Evolutionary conservation across 1,139 yeast genomes (phyloP).

Genomic region (Suhomyces yuchorum): DNA sequence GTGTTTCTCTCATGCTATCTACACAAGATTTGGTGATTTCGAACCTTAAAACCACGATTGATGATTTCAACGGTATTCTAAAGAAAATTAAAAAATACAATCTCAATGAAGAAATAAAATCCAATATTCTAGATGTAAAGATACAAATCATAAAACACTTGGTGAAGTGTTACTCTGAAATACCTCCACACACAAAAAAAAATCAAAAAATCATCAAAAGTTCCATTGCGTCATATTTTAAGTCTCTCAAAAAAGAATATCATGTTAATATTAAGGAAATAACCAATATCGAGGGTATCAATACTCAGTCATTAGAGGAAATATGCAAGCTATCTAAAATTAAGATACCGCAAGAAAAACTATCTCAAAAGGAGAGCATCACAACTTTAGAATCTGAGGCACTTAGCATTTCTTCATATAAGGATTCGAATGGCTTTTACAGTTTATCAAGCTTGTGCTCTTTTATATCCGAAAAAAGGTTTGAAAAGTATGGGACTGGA

Average conservation of each 20-base stretch:
- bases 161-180: slow-evolving; percentile 5
- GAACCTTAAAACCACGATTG: slow-evolving; percentile 19
- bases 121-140: slow-evolving; percentile 1
- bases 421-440: slow-evolving; percentile 23
- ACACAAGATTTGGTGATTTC: slow-evolving; percentile 13
- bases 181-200: slow-evolving; percentile 1
- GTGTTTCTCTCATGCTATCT: slow-evolving; percentile 16
- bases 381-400: background rate
- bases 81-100: background rate
- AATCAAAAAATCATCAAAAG: slow-evolving; percentile 9
- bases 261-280: slow-evolving; percentile 2
- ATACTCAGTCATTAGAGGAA: slow-evolving; percentile 2
- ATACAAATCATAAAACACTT: slow-evolving; percentile 7
- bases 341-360: background rate
- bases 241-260: slow-evolving; percentile 2
- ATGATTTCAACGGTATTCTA: slow-evolving; percentile 10
- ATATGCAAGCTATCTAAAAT: slow-evolving; percentile 5
- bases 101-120: background rate
- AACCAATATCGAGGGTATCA: background rate
- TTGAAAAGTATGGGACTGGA: slow-evolving; percentile 10
- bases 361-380: background rate
- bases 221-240: slow-evolving; percentile 11
- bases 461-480: slow-evolving; percentile 24
- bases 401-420: slow-evolving; percentile 19
- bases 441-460: slow-evolving; percentile 24